Conservation (phyloP, 768 basidiomycete species). For the Filobasidium floriforme region DNA sequence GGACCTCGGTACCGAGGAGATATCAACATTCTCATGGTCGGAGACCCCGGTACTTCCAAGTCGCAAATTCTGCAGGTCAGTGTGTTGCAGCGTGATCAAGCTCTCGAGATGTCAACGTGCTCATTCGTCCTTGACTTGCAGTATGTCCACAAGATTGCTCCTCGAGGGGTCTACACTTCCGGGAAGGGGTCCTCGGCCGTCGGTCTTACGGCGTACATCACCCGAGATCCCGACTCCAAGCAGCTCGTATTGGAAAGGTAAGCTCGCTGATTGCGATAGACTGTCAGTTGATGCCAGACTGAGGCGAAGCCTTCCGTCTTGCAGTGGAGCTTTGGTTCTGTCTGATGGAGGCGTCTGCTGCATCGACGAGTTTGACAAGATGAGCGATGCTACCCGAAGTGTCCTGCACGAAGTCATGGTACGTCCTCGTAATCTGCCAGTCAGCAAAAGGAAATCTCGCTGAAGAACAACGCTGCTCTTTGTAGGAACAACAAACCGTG, state of each 20-base stretch:
- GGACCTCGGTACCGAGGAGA: slow-evolving; percentile 95
- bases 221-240: slow-evolving; percentile 94
- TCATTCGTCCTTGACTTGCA: slow-evolving; percentile 39
- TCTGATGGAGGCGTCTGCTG: slow-evolving; percentile 97
- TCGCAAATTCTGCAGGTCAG: slow-evolving; percentile 86
- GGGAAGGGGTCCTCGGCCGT: slow-evolving; percentile 98
- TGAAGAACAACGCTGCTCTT: not conserved
- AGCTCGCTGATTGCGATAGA: too few relatives aligned
- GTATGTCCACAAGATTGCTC: slow-evolving; percentile 99
- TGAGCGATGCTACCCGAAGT: slow-evolving; percentile 50
- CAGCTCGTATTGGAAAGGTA: slow-evolving; percentile 95
- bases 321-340: slow-evolving; percentile 77
- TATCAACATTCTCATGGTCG: slow-evolving; percentile 93
- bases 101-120: not conserved
- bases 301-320: not conserved
- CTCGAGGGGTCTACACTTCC: slow-evolving; percentile 92
- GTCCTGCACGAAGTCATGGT: slow-evolving; percentile 53
- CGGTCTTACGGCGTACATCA: slow-evolving; percentile 96
- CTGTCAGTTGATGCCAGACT: too few relatives aligned
- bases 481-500: slow-evolving; percentile 95
- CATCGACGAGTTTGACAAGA: slow-evolving; percentile 83
- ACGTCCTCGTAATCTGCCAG: slow-evolving; percentile 9
- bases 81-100: not conserved
- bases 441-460: not conserved
- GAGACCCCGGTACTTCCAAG: slow-evolving; percentile 98